A percentile compares a stretch with the other conserved stretches of the same genome.
Conservation (phyloP, 2,329 filamentous ascomycete genomes). For the Fusarium euwallaceae region DNA sequence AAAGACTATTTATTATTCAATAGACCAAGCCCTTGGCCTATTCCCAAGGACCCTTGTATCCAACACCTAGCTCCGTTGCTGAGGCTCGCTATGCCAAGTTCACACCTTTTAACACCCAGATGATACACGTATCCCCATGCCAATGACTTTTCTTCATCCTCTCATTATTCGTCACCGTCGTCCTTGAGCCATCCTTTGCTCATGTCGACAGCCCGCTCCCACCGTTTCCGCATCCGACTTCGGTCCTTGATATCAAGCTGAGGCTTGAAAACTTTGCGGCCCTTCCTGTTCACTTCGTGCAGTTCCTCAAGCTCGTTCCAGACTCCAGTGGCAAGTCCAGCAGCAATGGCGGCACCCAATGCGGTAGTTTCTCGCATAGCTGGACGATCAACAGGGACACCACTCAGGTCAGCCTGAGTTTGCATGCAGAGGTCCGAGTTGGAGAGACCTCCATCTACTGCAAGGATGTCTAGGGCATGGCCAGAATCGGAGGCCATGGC, state of each 20-base stretch:
- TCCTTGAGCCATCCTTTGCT: slow-evolving; percentile 66
- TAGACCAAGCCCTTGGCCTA: slow-evolving; percentile 7
- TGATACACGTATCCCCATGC: slow-evolving; percentile 11
- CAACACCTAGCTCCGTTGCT: slow-evolving; percentile 33
- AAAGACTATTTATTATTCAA: slow-evolving; percentile 27
- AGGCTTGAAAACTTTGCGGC: slow-evolving; percentile 78
- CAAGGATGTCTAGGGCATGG: slow-evolving; percentile 79
- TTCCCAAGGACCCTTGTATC: slow-evolving; percentile 20
- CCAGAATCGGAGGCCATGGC: slow-evolving; percentile 91
- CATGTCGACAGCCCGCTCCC: slow-evolving; percentile 72
- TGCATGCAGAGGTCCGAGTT: slow-evolving; percentile 93
- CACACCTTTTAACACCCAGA: slow-evolving; percentile 26
- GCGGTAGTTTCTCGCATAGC: slow-evolving; percentile 93
- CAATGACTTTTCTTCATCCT: neutral
- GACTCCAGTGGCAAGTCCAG: slow-evolving; percentile 84
- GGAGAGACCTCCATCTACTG: slow-evolving; percentile 91
- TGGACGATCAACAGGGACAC: slow-evolving; percentile 85
- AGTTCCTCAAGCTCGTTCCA: slow-evolving; percentile 84
- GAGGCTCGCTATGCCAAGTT: slow-evolving; percentile 29
- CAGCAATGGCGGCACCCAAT: slow-evolving; percentile 88
- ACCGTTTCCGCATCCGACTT: slow-evolving; percentile 61
- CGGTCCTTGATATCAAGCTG: slow-evolving; percentile 63
- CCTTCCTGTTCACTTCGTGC: slow-evolving; percentile 77
- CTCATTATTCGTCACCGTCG: slow-evolving; percentile 38
- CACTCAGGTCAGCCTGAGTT: slow-evolving; percentile 87